These are phyloP conservation scores for Brasenia schreberi DNA, from an alignment of 164 flowering plant species.

Conservation along the genomic window DNA sequence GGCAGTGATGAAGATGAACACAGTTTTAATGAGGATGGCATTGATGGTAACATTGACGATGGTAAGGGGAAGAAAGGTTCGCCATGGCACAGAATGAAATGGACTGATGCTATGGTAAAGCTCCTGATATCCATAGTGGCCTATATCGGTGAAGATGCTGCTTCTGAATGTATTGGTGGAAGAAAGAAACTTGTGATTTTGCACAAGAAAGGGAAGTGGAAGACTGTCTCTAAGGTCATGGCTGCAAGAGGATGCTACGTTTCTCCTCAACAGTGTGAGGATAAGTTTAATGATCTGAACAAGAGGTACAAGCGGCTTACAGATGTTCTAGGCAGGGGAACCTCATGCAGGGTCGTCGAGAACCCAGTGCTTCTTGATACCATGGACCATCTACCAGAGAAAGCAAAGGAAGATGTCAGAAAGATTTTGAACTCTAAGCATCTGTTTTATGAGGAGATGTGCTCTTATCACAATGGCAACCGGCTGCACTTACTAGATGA, in stretches of 20 bases:
- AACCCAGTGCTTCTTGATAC: slow-evolving; percentile 53
- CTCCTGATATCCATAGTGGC: slow-evolving; percentile 8
- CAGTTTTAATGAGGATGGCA: slow-evolving; percentile 15
- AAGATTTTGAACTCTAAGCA: slow-evolving; percentile 78
- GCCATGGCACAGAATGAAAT: slow-evolving; percentile 15
- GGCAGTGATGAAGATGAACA: slow-evolving; percentile 14
- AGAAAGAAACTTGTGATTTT: slow-evolving; percentile 26
- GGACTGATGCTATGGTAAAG: slow-evolving; percentile 12
- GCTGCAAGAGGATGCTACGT: slow-evolving; percentile 59
- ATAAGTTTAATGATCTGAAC: slow-evolving; percentile 78
- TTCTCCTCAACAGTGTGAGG: slow-evolving; percentile 93
- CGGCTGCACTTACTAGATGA: slow-evolving; percentile 23
- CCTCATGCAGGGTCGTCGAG: slow-evolving; percentile 69
- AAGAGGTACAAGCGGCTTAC: slow-evolving; percentile 65
- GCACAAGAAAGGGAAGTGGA: slow-evolving; percentile 84
- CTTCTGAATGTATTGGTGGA: slow-evolving; percentile 7
- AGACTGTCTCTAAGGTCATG: slow-evolving; percentile 58
- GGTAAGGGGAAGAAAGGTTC: slow-evolving; percentile 12
- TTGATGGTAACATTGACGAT: slow-evolving; percentile 10
- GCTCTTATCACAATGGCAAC: slow-evolving; percentile 77
- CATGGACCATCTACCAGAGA: slow-evolving; percentile 47
- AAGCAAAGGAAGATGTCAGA: slow-evolving; percentile 63
- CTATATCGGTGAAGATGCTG: slow-evolving; percentile 9
- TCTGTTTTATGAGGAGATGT: slow-evolving; percentile 77
- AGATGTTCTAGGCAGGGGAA: slow-evolving; percentile 70